Base-by-base conservation (phyloP, 495 filamentous ascomycete genomes). In the Lophiotrema nucula region DNA sequence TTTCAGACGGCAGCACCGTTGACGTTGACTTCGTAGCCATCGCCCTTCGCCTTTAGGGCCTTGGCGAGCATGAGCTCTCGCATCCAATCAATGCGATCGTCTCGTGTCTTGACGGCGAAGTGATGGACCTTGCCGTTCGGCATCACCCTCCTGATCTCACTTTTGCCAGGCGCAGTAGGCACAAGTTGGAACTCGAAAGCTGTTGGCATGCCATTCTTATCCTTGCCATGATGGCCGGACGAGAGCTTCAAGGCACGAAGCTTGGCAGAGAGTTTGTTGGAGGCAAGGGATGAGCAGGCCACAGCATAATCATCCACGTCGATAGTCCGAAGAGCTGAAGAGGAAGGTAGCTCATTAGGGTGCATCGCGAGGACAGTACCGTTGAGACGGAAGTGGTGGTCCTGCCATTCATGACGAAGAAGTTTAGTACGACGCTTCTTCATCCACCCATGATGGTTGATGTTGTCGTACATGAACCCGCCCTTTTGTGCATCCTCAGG, bases 41-140 rank as follows among this genome's bases (percentile, higher is more conserved):
- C 83, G 15, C 85, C 84, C 74, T 90, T 89, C 67, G 88, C 87
- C 75, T 82, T 86, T 53, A 90, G 73, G 19, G 92, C 92, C 70
- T 92, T 96, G 3, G 92, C 92, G 21, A 98, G 83, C 93, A 98
- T 97, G 47, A 98, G 72, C 79, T 97, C 91, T 2, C 93, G 76
- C 93, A 97, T 96, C 93, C 93, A 98, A 62, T 96, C 92, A 56
- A 97, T 96, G 26, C 93, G 80, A 70, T 96, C 88, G 55, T 97
- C 90, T 0, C 90, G 79, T 51, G 77, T 81, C 70, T 87, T 86
- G 53, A 97, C 92, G 0, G 92, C 88, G 64, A 98, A 97, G 66
- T 96, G 89, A 66, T 98, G 92, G n/a, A 83, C 82, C 80, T 96
- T 97, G 49, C 78, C 80, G 28, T 71, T 6, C 47, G 43, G 47